phyloP scores from a whole-genome alignment of 2,329 filamentous ascomycete genomes.

The Ascochyta clinopodiicola region DNA sequence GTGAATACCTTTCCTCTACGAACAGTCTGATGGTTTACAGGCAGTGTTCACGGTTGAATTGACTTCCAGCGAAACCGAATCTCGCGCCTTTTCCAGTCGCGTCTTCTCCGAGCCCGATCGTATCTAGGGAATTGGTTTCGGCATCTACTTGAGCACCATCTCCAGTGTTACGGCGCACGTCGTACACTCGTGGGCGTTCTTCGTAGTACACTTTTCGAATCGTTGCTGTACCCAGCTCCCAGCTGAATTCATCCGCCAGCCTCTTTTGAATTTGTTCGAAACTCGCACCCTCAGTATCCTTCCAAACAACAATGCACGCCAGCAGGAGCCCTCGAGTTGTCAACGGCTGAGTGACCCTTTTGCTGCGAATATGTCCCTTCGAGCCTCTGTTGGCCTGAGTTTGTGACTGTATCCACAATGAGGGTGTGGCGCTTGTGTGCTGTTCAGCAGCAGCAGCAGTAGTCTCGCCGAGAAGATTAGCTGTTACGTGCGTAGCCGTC shows the following conservation, averaged over 20 bases:
- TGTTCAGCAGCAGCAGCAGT: not conserved
- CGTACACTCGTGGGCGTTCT: slow-evolving; percentile 17
- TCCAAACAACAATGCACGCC: slow-evolving; percentile 26
- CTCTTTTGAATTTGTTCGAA: slow-evolving; percentile 21
- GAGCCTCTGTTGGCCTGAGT: not conserved
- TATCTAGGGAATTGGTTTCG: not conserved
- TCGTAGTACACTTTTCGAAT: slow-evolving; percentile 22
- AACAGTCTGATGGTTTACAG: not conserved
- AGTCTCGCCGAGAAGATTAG: not conserved
- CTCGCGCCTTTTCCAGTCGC: not conserved
- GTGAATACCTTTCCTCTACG: not conserved
- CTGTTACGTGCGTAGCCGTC: not conserved
- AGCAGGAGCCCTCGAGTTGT: slow-evolving; percentile 11
- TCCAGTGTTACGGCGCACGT: not conserved
- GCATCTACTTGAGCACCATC: not conserved
- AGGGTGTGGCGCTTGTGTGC: not conserved
- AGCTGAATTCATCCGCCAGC: slow-evolving; percentile 16
- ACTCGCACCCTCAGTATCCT: slow-evolving; percentile 13
- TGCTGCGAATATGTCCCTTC: not conserved
- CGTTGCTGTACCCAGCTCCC: slow-evolving; percentile 20
- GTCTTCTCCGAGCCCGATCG: not conserved
- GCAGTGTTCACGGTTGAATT: not conserved
- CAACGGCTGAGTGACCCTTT: not conserved
- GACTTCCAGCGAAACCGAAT: not conserved
- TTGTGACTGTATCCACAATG: not conserved